These are phyloP conservation scores for Malassezia slooffiae DNA, from an alignment of 1,284 basidiomycete species.

Conservation along the genomic window DNA sequence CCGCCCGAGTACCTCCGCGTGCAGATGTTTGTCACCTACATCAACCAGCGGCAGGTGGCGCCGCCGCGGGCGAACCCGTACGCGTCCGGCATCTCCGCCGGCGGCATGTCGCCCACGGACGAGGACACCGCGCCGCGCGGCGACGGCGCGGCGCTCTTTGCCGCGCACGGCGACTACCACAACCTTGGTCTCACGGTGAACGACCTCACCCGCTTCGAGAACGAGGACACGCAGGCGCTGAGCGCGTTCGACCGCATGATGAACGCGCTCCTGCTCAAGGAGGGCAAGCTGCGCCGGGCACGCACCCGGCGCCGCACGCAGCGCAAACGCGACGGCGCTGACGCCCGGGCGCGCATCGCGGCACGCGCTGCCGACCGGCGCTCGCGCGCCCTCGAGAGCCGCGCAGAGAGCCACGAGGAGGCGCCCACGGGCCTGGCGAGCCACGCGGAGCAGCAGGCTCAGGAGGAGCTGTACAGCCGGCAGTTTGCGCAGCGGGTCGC, in stretches of 20 bases:
- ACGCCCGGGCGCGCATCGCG: too few relatives aligned
- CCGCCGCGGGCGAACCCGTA: neutral
- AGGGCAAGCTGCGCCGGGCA: conserved; percentile 60
- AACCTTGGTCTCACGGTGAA: conserved; percentile 53
- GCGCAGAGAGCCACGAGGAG: too few relatives aligned
- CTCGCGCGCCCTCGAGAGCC: too few relatives aligned
- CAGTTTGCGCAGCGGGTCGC: too few relatives aligned
- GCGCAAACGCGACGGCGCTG: too few relatives aligned
- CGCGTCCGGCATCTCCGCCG: too few relatives aligned
- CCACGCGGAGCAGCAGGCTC: too few relatives aligned
- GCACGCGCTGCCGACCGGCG: too few relatives aligned
- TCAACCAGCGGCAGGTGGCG: conserved; percentile 18
- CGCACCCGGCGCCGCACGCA: conserved; percentile 37
- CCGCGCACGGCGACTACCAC: conserved; percentile 49
- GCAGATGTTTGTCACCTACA: conserved; percentile 60
- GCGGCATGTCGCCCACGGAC: neutral
- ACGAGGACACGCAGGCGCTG: conserved; percentile 56
- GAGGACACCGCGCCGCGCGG: neutral
- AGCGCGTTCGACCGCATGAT: conserved; percentile 58
- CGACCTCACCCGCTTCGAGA: conserved; percentile 71
- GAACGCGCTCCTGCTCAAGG: conserved; percentile 56
- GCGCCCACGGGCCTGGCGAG: too few relatives aligned
- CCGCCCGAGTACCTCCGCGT: conserved; percentile 57
- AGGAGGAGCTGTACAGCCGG: conserved; percentile 31
- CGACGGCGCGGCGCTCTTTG: conserved; percentile 18